Conservation (phyloP, 2,329 filamentous ascomycete species). For the Bipolaris zeicola region DNA sequence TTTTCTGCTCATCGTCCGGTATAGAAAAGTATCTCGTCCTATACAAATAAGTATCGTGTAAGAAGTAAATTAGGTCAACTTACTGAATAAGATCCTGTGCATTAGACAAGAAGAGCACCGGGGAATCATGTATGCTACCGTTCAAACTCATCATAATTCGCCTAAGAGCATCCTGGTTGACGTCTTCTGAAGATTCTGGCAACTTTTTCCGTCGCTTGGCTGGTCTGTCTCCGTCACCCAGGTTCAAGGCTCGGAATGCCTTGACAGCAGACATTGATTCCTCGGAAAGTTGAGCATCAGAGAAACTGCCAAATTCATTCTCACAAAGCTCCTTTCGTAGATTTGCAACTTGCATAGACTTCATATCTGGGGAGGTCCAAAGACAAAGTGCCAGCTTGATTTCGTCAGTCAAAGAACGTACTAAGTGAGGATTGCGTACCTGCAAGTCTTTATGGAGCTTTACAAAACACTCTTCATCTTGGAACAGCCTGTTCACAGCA, state of each 20-base stretch:
- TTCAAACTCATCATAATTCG: slow-evolving; percentile 31
- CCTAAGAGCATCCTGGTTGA: slow-evolving; percentile 22
- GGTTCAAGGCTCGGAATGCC: slow-evolving; percentile 25
- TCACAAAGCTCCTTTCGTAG: slow-evolving; percentile 32
- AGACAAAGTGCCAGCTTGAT: slow-evolving; percentile 41
- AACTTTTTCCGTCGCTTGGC: slow-evolving; percentile 37
- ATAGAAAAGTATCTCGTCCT: slow-evolving; percentile 35
- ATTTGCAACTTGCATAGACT: slow-evolving; percentile 31
- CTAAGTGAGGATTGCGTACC: slow-evolving; percentile 23
- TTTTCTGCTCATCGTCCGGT: slow-evolving; percentile 19
- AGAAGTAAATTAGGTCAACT: slow-evolving; percentile 6
- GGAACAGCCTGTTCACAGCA: slow-evolving; percentile 26
- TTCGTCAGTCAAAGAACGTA: slow-evolving; percentile 10
- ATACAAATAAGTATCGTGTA: slow-evolving; percentile 13
- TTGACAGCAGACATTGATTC: slow-evolving; percentile 23
- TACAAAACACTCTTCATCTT: slow-evolving; percentile 22
- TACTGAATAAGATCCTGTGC: slow-evolving; percentile 37
- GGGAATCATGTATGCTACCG: slow-evolving; percentile 30
- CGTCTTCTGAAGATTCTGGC: slow-evolving; percentile 20
- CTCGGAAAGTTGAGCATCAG: slow-evolving; percentile 29
- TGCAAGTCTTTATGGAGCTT: slow-evolving; percentile 39
- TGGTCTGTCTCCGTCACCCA: slow-evolving; percentile 31
- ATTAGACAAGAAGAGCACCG: slow-evolving; percentile 26
- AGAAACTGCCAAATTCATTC: slow-evolving; percentile 26
- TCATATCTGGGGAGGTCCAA: slow-evolving; percentile 37